phyloP scores from a whole-genome alignment of 2,329 filamentous ascomycete species.

The Diaporthe amygdali region DNA sequence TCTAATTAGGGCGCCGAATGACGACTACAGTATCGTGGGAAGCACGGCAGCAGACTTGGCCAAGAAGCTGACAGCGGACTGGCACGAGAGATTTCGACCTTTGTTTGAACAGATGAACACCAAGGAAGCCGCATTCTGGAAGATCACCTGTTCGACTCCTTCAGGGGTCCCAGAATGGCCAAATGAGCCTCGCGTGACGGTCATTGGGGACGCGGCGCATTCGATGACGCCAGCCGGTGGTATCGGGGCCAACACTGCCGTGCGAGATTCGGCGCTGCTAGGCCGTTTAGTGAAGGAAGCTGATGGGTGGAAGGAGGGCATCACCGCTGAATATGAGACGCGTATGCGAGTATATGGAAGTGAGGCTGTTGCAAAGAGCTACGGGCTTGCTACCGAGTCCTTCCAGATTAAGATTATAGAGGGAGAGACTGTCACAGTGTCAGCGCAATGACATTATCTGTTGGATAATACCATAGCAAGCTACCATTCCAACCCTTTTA shows the following conservation, averaged over 20 bases:
- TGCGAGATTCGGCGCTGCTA: constrained; percentile 59
- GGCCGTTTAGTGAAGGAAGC: constrained; percentile 56
- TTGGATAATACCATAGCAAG: too few relatives aligned
- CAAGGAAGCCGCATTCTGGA: constrained; percentile 67
- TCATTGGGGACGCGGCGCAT: constrained; percentile 64
- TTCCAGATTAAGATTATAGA: constrained; percentile 56
- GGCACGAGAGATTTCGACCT: constrained; percentile 60
- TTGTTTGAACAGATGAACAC: constrained; percentile 64
- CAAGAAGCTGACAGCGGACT: constrained; percentile 56
- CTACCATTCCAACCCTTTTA: too few relatives aligned
- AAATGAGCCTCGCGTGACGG: constrained; percentile 62
- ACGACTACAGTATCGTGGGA: constrained; percentile 64
- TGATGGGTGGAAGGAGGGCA: constrained; percentile 57
- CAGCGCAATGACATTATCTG: background rate
- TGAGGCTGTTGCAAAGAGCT: constrained; percentile 60
- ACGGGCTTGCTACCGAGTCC: constrained; percentile 46
- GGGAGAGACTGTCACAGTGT: constrained; percentile 29
- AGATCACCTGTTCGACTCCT: constrained; percentile 67
- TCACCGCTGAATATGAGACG: constrained; percentile 63
- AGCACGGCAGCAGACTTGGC: constrained; percentile 61
- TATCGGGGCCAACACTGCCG: constrained; percentile 62
- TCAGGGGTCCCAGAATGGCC: constrained; percentile 64
- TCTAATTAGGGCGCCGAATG: constrained; percentile 61
- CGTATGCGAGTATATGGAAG: constrained; percentile 66
- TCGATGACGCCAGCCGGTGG: constrained; percentile 64